These are phyloP conservation scores for Leccinellum luteum DNA, from an alignment of 768 basidiomycete genomes.

Conservation along the genomic window DNA sequence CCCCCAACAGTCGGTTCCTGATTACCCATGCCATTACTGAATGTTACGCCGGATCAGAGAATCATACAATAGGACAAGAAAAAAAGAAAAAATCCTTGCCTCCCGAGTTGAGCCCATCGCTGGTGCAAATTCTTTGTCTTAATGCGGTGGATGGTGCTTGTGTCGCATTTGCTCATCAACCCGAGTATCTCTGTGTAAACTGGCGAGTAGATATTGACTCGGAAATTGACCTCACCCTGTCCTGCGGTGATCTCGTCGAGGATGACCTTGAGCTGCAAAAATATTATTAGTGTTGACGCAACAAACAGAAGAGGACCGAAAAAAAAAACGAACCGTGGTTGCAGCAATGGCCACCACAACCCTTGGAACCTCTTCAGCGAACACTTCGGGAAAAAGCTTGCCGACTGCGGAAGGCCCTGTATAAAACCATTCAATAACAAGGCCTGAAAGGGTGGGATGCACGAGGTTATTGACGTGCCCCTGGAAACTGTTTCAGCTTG, in stretches of 20 bases:
- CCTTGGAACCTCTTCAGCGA: neutral
- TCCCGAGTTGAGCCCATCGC: neutral
- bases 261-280: too few relatives aligned
- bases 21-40: neutral
- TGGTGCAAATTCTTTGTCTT: neutral
- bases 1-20: neutral
- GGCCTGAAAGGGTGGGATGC: neutral
- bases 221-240: neutral
- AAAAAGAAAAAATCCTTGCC: too few relatives aligned
- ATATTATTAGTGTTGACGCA: too few relatives aligned
- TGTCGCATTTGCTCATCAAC: neutral
- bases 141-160: neutral
- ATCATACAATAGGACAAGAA: too few relatives aligned
- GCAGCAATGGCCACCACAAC: neutral
- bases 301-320: too few relatives aligned
- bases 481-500: neutral
- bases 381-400: conserved; percentile 5
- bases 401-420: neutral
- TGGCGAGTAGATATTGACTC: neutral
- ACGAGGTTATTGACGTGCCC: conserved; percentile 6
- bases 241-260: neutral
- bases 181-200: neutral
- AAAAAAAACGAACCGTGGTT: neutral
- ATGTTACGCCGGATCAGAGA: neutral
- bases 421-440: conserved; percentile 7